Evolutionary conservation across 192 early-diverging fungal genomes (phyloP), one percentile per base, ranked within the genome.

Genomic region (Coemansia sp.): DNA sequence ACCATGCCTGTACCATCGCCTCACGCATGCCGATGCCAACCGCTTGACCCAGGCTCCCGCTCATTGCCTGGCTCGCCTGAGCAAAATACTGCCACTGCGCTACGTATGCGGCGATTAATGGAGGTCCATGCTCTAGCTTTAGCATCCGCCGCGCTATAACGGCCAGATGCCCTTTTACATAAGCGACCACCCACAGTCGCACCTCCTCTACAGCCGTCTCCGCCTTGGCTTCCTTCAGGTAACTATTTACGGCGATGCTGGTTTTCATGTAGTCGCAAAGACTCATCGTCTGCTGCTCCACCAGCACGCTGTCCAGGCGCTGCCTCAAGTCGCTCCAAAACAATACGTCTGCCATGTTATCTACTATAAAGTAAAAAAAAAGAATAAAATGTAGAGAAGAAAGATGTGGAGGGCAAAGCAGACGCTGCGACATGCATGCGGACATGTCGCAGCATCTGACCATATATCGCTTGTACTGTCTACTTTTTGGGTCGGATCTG

Each of bases 401-500:
- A 17, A 57, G 27, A 57, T 5, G 15, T 9, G 45, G 45, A 23
- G 5, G 7, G 45, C 12, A 21, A 21, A 6, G n/a, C n/a, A 2
- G 23, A 25, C 23, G 10, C 23, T 25, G 50, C 23, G 2, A 21
- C 45, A 21, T 21, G 45, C 45, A 48, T 48, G 45, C 45, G n/a
- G 17, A 48, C 45, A 48, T 48, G 45, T 48, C 10, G 19, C 19
- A 9, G 50, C 50, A 27, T 51, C 11, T 11, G 15, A 62, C 19
- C 60, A 34, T 2, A 29, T 10, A 36, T 36, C 34, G 34, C 34
- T 36, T 8, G 8, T 36, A 5, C 8, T 19, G 44, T 27, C 27
- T 68, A 44, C 41, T 61, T 51, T 41, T 78, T 78, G 67, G 62
- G 69, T 39, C 55, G 63, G 50, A 66, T 70, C 46, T 78, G 70